Conservation (phyloP, 306 rosid species). For the Quercus ilex region DNA sequence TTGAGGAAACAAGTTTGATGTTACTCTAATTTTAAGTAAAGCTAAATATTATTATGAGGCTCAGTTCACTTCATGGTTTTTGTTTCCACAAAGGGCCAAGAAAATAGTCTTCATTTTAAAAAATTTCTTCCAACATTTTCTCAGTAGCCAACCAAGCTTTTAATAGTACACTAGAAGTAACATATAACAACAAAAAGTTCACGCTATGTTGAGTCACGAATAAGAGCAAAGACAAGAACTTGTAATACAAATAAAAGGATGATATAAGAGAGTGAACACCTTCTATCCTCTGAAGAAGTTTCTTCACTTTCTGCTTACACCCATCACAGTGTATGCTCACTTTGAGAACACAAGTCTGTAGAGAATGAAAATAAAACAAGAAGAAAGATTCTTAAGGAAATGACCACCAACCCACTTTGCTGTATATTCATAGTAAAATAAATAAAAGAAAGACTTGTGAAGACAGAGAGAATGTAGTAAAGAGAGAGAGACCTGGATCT, state of each 20-base stretch:
- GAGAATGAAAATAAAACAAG: constrained; percentile 18
- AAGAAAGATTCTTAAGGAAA: constrained; percentile 43
- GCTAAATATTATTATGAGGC: not conserved
- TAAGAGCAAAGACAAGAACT: constrained; percentile 20
- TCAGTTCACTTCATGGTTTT: not conserved
- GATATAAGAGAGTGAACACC: constrained; percentile 41
- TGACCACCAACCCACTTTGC: constrained; percentile 33
- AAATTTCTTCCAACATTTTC: not conserved
- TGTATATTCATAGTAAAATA: constrained; percentile 5
- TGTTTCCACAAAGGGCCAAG: not conserved
- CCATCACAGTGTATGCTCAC: constrained; percentile 99
- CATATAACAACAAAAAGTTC: not conserved
- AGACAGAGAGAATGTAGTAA: constrained; percentile 31
- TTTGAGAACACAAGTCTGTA: constrained; percentile 86
- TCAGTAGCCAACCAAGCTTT: not conserved
- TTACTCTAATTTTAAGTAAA: not conserved
- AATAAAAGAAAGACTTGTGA: constrained; percentile 11
- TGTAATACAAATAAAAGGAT: not conserved
- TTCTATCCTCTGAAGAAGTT: constrained; percentile 94
- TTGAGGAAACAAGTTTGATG: not conserved
- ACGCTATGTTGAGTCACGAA: constrained; percentile 7
- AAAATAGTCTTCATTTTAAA: not conserved
- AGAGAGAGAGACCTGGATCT: constrained; percentile 66
- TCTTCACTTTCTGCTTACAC: constrained; percentile 96
- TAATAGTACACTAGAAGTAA: not conserved